Evolutionary conservation across 106 monocot genomes (phyloP), one percentile per base, ranked within the genome.

Genomic region (Apostasia shenzhenica): DNA sequence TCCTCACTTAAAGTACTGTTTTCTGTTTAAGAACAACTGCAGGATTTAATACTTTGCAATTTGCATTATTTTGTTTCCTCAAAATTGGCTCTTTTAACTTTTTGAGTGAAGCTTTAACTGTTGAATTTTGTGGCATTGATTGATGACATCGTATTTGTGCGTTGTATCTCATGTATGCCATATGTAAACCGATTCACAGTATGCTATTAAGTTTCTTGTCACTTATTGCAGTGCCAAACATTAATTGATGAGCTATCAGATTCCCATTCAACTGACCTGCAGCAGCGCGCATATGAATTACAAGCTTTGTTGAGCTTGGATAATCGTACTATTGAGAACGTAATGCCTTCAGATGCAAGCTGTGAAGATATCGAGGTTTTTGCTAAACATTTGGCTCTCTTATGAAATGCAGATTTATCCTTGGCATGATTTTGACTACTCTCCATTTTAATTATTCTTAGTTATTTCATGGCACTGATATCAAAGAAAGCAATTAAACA

Each of bases 341-440:
- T 85, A 57, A 85, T 97, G 84, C 97, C 97, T 10, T 65, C 73
- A 67, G 97, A 97, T 85, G 97, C 97, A 42, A 97, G 92, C 81
- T 97, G 97, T 74, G 97, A 97, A 89, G 97, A 97, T 70, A 90
- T 97, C 73, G 92, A 97, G 92, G 97, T 92, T 58, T 57, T 51
- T 46, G 71, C 47, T 41, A 43, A 67, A 2, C 42, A 69, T 1
- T 45, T 0, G 40, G 4, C 45, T 42, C 8, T 45, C 7, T 46
- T 48, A 6, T 65, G 10, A 62, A 43, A 0, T 11, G 8, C 12
- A 49, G 9, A 4, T 65, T 49, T 65, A 7, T 8, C 65, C 13
- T 65, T 48, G 37, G 62, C 1, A 65, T 26, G 65, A 8, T 43
- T 0, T 26, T 6, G 4, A 65, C 47, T 26, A 26, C 8, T 65